Percentiles rank a stretch among this genome's conserved stretches.
phyloP scores from a whole-genome alignment of 805 yeast species.

The Saccharomycopsis oosterbeekiorum region DNA sequence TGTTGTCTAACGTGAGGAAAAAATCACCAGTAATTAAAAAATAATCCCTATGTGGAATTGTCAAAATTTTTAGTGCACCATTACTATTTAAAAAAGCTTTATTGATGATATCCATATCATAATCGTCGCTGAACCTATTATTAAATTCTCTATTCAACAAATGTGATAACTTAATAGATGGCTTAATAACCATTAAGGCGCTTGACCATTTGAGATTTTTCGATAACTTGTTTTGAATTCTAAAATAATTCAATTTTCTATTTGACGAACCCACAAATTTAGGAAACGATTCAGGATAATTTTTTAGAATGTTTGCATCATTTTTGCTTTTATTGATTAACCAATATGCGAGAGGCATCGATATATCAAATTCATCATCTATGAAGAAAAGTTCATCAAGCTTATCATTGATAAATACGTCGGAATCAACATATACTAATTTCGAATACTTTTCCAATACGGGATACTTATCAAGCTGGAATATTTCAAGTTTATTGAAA shows the following conservation, averaged over 20 bases:
- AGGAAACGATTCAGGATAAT: slow-evolving; percentile 8
- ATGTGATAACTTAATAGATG: slow-evolving; percentile 28
- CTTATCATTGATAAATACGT: slow-evolving; percentile 33
- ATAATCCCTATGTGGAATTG: slow-evolving; percentile 43
- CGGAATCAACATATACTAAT: slow-evolving; percentile 50
- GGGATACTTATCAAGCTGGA: slow-evolving; percentile 27
- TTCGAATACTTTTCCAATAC: slow-evolving; percentile 31
- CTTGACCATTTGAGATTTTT: slow-evolving; percentile 16
- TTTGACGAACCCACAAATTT: not conserved
- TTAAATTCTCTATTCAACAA: slow-evolving; percentile 22
- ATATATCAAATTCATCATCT: slow-evolving; percentile 36
- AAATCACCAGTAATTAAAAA: slow-evolving; percentile 42
- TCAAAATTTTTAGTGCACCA: slow-evolving; percentile 19
- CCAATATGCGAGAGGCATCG: slow-evolving; percentile 33
- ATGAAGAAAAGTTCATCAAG: slow-evolving; percentile 44
- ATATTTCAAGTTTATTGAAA: slow-evolving; percentile 46
- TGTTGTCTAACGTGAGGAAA: slow-evolving; percentile 22
- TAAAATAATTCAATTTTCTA: slow-evolving; percentile 6
- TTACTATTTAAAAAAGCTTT: not conserved
- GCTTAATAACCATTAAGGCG: slow-evolving; percentile 48
- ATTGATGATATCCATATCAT: slow-evolving; percentile 47
- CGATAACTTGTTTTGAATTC: slow-evolving; percentile 3
- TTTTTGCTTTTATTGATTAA: slow-evolving; percentile 11
- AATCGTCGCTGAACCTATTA: slow-evolving; percentile 29
- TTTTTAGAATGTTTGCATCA: slow-evolving; percentile 4